Evolutionary conservation across 148 eudicot species (phyloP).

Genomic region (Hydrangea macrophylla): DNA sequence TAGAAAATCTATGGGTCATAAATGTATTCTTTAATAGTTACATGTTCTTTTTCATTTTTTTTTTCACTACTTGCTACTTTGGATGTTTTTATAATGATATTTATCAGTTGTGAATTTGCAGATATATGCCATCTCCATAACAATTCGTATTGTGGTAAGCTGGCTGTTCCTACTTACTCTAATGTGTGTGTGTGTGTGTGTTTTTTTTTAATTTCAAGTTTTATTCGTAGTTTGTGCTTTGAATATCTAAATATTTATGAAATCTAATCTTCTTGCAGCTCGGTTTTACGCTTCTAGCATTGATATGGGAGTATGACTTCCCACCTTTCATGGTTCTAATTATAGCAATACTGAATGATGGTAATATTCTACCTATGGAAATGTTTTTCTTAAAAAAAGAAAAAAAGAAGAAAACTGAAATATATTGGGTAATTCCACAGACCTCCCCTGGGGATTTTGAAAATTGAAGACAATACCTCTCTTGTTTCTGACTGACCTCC

Average conservation of each 20-base stretch:
- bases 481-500: too few relatives aligned
- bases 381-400: not conserved
- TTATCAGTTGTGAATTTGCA: constrained; percentile 26
- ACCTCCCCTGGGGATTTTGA: too few relatives aligned
- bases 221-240: not conserved
- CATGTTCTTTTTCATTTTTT: constrained; percentile 7
- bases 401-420: too few relatives aligned
- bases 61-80: not conserved
- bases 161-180: not conserved
- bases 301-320: constrained; percentile 77
- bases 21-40: not conserved
- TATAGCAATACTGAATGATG: constrained; percentile 66
- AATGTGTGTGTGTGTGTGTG: too few relatives aligned
- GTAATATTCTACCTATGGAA: constrained; percentile 25
- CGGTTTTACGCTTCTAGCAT: constrained; percentile 65
- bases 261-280: constrained; percentile 38
- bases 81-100: not conserved
- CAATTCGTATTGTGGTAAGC: constrained; percentile 76
- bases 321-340: constrained; percentile 84
- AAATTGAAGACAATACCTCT: too few relatives aligned
- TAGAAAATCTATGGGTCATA: not conserved
- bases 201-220: not conserved
- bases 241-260: not conserved
- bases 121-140: constrained; percentile 74
- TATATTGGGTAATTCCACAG: too few relatives aligned